These are phyloP conservation scores for Coffea eugenioides DNA, from an alignment of 257 asterid genomes.

Conservation along the genomic window DNA sequence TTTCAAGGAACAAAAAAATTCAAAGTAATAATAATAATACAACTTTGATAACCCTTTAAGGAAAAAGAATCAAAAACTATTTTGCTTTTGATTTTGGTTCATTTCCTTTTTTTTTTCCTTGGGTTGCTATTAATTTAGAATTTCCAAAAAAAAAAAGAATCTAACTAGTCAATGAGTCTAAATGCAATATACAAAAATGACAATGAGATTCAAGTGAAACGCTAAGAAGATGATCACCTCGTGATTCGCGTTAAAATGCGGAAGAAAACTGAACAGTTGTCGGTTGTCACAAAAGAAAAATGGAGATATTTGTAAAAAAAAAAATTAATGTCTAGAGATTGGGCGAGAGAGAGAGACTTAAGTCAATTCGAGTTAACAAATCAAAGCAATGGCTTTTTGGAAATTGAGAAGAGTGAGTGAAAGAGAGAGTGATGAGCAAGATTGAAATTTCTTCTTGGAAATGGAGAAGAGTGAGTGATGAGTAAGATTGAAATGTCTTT, in stretches of 20 bases:
- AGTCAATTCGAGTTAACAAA: neutral
- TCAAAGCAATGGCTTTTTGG: no score
- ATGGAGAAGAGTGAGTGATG: neutral
- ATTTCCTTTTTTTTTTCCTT: no score
- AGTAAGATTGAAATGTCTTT: no score
- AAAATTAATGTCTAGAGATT: no score
- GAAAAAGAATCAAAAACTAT: neutral
- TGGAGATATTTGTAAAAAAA: no score
- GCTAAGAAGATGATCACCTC: neutral
- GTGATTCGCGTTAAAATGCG: neutral
- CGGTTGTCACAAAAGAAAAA: neutral
- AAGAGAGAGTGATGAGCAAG: no score
- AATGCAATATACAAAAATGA: neutral
- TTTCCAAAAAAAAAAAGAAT: no score
- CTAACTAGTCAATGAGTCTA: neutral
- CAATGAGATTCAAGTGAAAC: neutral
- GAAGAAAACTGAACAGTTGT: neutral
- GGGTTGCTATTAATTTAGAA: no score
- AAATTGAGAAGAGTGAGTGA: neutral
- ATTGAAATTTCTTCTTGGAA: no score
- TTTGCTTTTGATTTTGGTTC: no score
- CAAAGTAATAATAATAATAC: no score
- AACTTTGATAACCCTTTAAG: neutral
- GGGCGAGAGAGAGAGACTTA: neutral
- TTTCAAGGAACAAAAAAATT: no score